Evolutionary conservation across 805 yeast genomes (phyloP).

Genomic region (Saccharomyces eubayanus): DNA sequence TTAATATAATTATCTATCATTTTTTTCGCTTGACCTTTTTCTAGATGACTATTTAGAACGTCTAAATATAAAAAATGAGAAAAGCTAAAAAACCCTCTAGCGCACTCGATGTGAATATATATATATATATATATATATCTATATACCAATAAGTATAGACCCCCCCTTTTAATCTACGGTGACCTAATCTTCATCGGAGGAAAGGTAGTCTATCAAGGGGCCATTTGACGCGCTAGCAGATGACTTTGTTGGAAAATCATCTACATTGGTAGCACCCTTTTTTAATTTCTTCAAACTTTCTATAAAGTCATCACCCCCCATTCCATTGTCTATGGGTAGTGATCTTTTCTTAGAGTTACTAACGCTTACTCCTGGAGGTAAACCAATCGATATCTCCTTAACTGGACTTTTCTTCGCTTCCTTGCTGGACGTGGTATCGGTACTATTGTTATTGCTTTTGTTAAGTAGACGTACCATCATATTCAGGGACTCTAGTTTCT

Average conservation of each 20-base stretch:
- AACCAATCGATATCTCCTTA: background rate
- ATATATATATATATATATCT: background rate
- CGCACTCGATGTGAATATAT: background rate
- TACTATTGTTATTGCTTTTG: slow-evolving; percentile 2
- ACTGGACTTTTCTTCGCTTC: background rate
- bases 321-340: background rate
- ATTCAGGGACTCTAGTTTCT: slow-evolving; percentile 17
- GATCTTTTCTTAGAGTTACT: background rate
- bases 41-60: background rate
- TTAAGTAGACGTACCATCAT: slow-evolving; percentile 22
- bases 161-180: background rate
- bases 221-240: background rate
- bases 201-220: slow-evolving; percentile 7
- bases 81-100: background rate
- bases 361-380: background rate
- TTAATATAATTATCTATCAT: background rate
- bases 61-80: background rate
- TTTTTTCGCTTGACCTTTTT: background rate
- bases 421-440: background rate
- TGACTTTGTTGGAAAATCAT: background rate
- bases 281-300: slow-evolving; percentile 6
- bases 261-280: slow-evolving; percentile 1
- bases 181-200: slow-evolving; percentile 7
- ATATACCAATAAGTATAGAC: background rate
- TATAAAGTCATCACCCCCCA: slow-evolving; percentile 1